Evolutionary conservation across 2,329 filamentous ascomycete species (phyloP), one percentile per base, ranked within the genome.

Genomic region (Epichloe bromicola): DNA sequence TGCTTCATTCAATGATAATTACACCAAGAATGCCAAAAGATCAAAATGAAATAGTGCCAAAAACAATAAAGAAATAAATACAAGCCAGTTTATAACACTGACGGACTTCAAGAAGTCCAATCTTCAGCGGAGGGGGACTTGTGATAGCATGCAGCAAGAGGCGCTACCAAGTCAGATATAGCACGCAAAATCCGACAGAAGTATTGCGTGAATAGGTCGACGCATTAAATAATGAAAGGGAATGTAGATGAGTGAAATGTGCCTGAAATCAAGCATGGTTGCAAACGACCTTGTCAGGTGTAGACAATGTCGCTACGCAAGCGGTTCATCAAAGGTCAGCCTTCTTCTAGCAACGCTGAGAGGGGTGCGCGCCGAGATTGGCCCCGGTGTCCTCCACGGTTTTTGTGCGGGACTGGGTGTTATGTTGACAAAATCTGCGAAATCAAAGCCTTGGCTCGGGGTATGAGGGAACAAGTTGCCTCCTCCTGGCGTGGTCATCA

Each of bases 351-450:
- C 78, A 45, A 85, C 79, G 58, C 81, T 87, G 52, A 78, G 64
- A 8, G 79, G 79, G 42, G 79, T 82, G 60, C 73, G 74, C 49
- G 70, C 65, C 17, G 70, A 64, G 33, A 74, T 72, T 30, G 79
- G 75, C 11, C 80, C 67, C 11, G 88, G 89, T 0, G 89, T 95
- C 65, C 85, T 88, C 86, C 89, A 96, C 10, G 83, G 78, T 58
- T 82, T 88, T 70, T 96, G 93, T 26, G 88, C 93, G 19, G 93
- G 93, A 62, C 88, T 95, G 0, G 93, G 93, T 6, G 93, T 95
- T 65, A 97, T 91, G 69, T 97, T 96, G 64, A 97, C 85, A 68
- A 95, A 98, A 64, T 98, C 93, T 49, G 89, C 82, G 70, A 97
- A 95, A 70, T 97, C 94, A 67, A 97, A 94, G 46, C 67, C 71